phyloP scores from a whole-genome alignment of 208 protist genomes.

The Trypanosoma vivax region DNA sequence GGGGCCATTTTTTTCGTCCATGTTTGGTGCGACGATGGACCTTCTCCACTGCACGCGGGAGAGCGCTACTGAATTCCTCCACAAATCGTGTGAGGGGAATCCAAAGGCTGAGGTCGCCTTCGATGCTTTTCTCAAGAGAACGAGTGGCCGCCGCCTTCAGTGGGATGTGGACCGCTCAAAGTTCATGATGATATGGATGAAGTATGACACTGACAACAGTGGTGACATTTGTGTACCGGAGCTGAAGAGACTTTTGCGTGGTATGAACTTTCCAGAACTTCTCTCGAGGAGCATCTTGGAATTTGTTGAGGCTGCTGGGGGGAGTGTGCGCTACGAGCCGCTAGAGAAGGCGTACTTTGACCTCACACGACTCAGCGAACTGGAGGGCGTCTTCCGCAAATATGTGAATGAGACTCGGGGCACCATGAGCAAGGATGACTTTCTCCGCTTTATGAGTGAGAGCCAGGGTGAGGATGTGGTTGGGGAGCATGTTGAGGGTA shows the following conservation, averaged over 20 bases:
- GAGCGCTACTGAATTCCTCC: conserved; percentile 45
- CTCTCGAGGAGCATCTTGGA: conserved; percentile 29
- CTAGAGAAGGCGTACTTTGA: conserved; percentile 42
- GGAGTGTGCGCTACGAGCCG: conserved; percentile 28
- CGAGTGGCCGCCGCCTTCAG: conserved; percentile 10
- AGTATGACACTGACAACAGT: conserved; percentile 49
- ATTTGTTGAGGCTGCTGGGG: conserved; percentile 19
- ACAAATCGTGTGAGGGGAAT: conserved; percentile 29
- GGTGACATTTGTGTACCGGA: conserved; percentile 44
- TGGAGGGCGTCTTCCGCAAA: conserved; percentile 42
- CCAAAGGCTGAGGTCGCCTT: conserved; percentile 21
- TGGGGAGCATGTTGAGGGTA: conserved; percentile 25
- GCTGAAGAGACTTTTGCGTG: conserved; percentile 33
- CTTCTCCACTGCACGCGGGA: conserved; percentile 36
- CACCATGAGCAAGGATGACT: conserved; percentile 38
- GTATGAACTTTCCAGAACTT: conserved; percentile 42
- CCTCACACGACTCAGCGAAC: conserved; percentile 38
- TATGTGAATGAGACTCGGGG: conserved; percentile 11
- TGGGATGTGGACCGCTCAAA: conserved; percentile 44
- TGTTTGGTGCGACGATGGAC: conserved; percentile 32
- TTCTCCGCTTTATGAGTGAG: conserved; percentile 35
- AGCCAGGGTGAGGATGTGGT: conserved; percentile 37
- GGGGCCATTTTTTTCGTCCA: conserved; percentile 43
- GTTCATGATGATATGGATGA: conserved; percentile 69
- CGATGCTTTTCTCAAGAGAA: conserved; percentile 25